Evolutionary conservation across 2,329 filamentous ascomycete genomes (phyloP).

Genomic region (Aureobasidium uvarum): DNA sequence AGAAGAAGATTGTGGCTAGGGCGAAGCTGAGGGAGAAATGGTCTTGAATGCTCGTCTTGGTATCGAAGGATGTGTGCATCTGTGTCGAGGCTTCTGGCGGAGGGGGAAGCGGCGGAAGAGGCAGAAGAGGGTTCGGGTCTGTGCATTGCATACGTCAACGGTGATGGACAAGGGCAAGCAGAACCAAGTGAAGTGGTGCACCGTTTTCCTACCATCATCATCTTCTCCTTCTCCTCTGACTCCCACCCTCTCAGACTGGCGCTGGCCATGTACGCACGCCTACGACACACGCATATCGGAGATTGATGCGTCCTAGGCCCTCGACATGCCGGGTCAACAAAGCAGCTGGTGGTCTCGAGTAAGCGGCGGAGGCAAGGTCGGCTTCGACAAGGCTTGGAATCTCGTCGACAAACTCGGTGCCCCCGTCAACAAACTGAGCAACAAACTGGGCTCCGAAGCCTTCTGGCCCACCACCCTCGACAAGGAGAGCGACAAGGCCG

Average conservation of each 20-base stretch:
- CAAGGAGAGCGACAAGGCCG: constrained; percentile 87
- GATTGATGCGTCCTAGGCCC: constrained; percentile 2
- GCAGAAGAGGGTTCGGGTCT: not conserved
- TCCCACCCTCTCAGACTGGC: not conserved
- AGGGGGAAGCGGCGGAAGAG: constrained; percentile 1
- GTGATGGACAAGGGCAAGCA: not conserved
- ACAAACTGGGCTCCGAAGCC: constrained; percentile 76
- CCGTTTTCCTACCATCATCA: constrained; percentile 6
- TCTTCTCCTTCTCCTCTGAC: not conserved
- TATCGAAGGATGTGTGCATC: not conserved
- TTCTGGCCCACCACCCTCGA: constrained; percentile 86
- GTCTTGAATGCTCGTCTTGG: not conserved
- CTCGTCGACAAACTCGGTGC: constrained; percentile 63
- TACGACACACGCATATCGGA: not conserved
- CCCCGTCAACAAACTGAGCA: constrained; percentile 76
- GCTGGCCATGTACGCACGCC: constrained; percentile 9
- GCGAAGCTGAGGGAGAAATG: not conserved
- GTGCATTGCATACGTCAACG: constrained; percentile 18
- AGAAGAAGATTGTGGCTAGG: not conserved
- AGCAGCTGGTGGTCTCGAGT: constrained; percentile 26
- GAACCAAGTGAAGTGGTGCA: not conserved
- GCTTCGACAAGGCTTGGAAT: constrained; percentile 71
- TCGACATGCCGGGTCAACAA: constrained; percentile 17
- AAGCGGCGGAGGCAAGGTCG: constrained; percentile 54
- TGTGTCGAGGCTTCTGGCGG: not conserved